Evolutionary conservation across 179 eudicot genomes (phyloP).

Genomic region (Gypsophila paniculata): DNA sequence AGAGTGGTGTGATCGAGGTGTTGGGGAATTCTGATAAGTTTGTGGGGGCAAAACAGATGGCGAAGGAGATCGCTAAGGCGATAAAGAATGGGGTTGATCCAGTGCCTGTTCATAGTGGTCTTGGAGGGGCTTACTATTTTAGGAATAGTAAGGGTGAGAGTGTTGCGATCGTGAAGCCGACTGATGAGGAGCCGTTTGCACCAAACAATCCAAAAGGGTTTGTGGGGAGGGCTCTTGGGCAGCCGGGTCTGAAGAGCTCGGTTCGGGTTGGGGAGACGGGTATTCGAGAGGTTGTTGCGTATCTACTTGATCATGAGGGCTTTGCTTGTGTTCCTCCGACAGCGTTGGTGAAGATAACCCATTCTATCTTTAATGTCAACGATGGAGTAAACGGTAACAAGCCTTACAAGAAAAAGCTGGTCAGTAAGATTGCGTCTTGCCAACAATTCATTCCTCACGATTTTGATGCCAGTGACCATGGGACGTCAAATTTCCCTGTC

Average conservation of each 20-base stretch:
- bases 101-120: slow-evolving; percentile 58
- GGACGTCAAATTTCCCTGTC: slow-evolving; percentile 76
- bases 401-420: slow-evolving; percentile 39
- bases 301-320: slow-evolving; percentile 64
- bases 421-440: slow-evolving; percentile 72
- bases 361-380: slow-evolving; percentile 67
- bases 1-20: slow-evolving; percentile 57
- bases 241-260: slow-evolving; percentile 65
- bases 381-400: slow-evolving; percentile 59
- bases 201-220: slow-evolving; percentile 85
- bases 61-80: slow-evolving; percentile 55
- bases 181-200: slow-evolving; percentile 86
- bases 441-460: slow-evolving; percentile 73
- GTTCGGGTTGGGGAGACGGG: slow-evolving; percentile 87
- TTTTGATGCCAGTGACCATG: slow-evolving; percentile 82
- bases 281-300: slow-evolving; percentile 72
- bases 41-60: slow-evolving; percentile 42
- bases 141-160: slow-evolving; percentile 61
- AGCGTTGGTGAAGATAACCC: slow-evolving; percentile 69
- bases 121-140: slow-evolving; percentile 80
- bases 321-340: slow-evolving; percentile 82
- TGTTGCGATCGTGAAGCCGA: slow-evolving; percentile 79
- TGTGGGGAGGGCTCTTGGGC: slow-evolving; percentile 70
- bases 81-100: slow-evolving; percentile 70
- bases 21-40: slow-evolving; percentile 45